Percentiles rank a stretch among this genome's conserved stretches.
phyloP scores from a whole-genome alignment of 805 yeast species.

The Candida sonorensis region DNA sequence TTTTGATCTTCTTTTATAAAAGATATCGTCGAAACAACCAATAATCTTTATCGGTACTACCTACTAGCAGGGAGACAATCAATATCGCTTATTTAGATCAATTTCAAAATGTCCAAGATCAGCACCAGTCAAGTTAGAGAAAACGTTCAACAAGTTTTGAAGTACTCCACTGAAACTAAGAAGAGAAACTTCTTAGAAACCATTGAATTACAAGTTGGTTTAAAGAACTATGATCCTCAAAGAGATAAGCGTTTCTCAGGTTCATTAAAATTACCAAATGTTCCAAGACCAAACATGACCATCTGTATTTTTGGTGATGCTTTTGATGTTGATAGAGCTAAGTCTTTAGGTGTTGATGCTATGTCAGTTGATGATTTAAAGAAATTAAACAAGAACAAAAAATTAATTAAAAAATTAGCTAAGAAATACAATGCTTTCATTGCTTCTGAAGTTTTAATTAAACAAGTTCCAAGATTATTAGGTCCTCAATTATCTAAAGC shows the following conservation, averaged over 20 bases:
- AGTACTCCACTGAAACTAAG: constrained; percentile 89
- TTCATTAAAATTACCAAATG: constrained; percentile 94
- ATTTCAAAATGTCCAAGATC: constrained; percentile 79
- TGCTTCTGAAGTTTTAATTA: constrained; percentile 98
- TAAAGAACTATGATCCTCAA: constrained; percentile 99
- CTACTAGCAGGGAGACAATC: constrained; percentile 72
- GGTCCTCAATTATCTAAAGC: constrained; percentile 99
- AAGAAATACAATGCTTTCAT: constrained; percentile 99
- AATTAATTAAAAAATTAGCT: constrained; percentile 98
- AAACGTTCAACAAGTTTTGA: constrained; percentile 87
- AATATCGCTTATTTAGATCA: too few relatives aligned
- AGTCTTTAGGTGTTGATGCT: constrained; percentile 98
- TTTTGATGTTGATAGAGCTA: constrained; percentile 99
- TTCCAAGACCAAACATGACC: constrained; percentile 99
- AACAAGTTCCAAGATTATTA: constrained; percentile 99
- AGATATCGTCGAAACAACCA: constrained; percentile 47
- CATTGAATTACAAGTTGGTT: constrained; percentile 98
- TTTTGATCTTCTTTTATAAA: too few relatives aligned
- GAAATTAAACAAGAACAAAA: constrained; percentile 99
- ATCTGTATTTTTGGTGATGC: constrained; percentile 99
- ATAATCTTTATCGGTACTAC: constrained; percentile 26
- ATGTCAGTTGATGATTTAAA: constrained; percentile 99
- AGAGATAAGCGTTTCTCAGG: constrained; percentile 99
- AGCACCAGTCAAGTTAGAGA: constrained; percentile 92
- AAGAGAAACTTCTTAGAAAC: constrained; percentile 99